Base-by-base conservation (phyloP, 2,329 filamentous ascomycete species). In the Talaromyces sp. region DNA sequence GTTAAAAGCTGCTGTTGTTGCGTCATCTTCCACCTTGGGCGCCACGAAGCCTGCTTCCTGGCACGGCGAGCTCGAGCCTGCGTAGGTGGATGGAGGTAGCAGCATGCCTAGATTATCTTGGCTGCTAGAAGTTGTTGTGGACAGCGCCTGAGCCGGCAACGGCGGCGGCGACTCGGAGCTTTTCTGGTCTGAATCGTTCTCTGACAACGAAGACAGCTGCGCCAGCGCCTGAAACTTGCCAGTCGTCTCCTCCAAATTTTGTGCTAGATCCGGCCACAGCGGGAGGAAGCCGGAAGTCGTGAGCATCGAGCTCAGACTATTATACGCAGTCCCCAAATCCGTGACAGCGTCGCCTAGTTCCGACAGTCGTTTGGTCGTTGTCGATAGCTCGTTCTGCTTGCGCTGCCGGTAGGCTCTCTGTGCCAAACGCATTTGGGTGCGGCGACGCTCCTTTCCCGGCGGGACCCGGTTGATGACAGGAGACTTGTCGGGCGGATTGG, bases 341-440 rank as follows among this genome's bases (percentile, higher is more conserved):
- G 54, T n/a, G 9, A 63, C 55, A 23, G 51, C 31, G 2, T 34
- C 36, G n/a, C 56, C 58, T 34, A 59, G 36, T 31, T 61, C 58
- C 10, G 53, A 47, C 3, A 63, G n/a, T 33, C 57, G 53, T 16
- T 57, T 57, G 52, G 34, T 33, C 34, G 54, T 40, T 5, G 42
- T 44, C 14, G 52, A 63, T 51, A 69, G 65, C 23, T 63, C 64
- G 53, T 67, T 65, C 58, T 69, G 67, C 57, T 67, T 68, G 34
- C 67, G 63, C 51, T 68, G 65, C 3, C 67, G 65, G 18, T 66
- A 68, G 30, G 67, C 67, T 40, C 67, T 59, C 57, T 69, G 67
- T 5, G 67, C 67, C 12, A 69, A 52, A 10, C 67, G 63, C 59
- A 63, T 63, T 40, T 63, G 61, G 16, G 58, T 63, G 23, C 61